Percentiles rank a stretch among this genome's conserved stretches.
Conservation (phyloP, 768 basidiomycete genomes). For the Tricholoma sp. region DNA sequence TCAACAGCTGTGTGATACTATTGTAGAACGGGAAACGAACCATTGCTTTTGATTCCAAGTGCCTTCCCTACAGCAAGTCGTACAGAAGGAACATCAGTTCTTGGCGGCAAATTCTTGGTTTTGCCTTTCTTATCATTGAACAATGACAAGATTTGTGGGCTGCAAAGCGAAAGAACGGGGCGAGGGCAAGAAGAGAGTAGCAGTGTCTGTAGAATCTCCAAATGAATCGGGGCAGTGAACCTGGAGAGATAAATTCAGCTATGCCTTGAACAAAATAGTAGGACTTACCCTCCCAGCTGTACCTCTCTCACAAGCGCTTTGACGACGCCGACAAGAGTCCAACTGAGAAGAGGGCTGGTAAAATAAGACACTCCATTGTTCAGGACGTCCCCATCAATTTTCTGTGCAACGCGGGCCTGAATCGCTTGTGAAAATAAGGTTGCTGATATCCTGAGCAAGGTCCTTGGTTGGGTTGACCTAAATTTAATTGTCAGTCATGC, state of each 20-base stretch:
- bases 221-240: conserved; percentile 41
- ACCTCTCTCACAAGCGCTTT: conserved; percentile 59
- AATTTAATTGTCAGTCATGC: not conserved
- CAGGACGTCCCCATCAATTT: conserved; percentile 63
- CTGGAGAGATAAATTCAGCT: conserved; percentile 25
- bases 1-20: conserved; percentile 7
- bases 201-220: conserved; percentile 63
- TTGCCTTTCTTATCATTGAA: conserved; percentile 34
- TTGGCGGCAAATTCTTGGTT: conserved; percentile 6
- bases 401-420: conserved; percentile 35
- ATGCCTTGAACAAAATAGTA: not conserved
- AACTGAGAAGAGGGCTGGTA: conserved; percentile 63
- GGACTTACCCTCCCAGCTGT: conserved; percentile 45
- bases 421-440: conserved; percentile 65
- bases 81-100: conserved; percentile 30
- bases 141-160: conserved; percentile 45
- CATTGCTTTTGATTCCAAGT: conserved; percentile 30
- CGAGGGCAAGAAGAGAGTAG: conserved; percentile 63
- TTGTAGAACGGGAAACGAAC: conserved; percentile 22
- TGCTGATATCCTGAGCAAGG: conserved; percentile 60
- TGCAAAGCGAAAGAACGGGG: conserved; percentile 61
- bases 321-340: conserved; percentile 76
- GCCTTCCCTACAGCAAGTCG: conserved; percentile 34
- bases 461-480: conserved; percentile 69
- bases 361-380: conserved; percentile 78